Evolutionary conservation across 768 basidiomycete species (phyloP).

Genomic region (Lentinula aciculospora): DNA sequence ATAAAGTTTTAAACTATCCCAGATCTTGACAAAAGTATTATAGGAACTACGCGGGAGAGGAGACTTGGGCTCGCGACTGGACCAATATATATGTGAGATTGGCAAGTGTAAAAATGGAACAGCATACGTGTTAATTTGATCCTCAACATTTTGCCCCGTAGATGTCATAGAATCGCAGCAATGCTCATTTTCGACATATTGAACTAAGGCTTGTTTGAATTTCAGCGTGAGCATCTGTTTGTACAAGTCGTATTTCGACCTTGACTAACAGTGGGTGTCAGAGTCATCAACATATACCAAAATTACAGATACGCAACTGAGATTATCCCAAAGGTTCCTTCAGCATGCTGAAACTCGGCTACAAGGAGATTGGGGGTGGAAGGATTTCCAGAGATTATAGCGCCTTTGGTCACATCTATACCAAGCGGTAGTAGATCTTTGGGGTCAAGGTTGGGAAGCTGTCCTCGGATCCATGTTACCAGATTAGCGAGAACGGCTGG

Average conservation of each 20-base stretch:
- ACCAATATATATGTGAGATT: not conserved
- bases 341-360: constrained; percentile 69
- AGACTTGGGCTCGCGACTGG: constrained; percentile 20
- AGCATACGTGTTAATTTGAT: constrained; percentile 45
- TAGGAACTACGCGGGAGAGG: constrained; percentile 28
- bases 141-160: constrained; percentile 59
- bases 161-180: constrained; percentile 63
- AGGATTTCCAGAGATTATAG: constrained; percentile 78
- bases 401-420: constrained; percentile 71
- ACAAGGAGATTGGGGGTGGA: constrained; percentile 83
- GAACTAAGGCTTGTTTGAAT: constrained; percentile 60
- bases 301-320: constrained; percentile 43
- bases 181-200: constrained; percentile 69
- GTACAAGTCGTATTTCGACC: constrained; percentile 77
- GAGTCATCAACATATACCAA: not conserved
- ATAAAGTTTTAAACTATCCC: constrained; percentile 22
- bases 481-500: constrained; percentile 34
- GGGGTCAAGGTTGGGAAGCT: constrained; percentile 68
- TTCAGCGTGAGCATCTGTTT: constrained; percentile 73
- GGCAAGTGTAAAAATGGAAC: not conserved
- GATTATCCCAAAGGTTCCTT: constrained; percentile 77
- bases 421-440: constrained; percentile 86
- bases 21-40: constrained; percentile 40
- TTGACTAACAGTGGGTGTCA: constrained; percentile 43
- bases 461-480: constrained; percentile 47